Evolutionary conservation across 306 rosid species (phyloP), one percentile per base, ranked within the genome.

Genomic region (Pyrus bretschneideri): DNA sequence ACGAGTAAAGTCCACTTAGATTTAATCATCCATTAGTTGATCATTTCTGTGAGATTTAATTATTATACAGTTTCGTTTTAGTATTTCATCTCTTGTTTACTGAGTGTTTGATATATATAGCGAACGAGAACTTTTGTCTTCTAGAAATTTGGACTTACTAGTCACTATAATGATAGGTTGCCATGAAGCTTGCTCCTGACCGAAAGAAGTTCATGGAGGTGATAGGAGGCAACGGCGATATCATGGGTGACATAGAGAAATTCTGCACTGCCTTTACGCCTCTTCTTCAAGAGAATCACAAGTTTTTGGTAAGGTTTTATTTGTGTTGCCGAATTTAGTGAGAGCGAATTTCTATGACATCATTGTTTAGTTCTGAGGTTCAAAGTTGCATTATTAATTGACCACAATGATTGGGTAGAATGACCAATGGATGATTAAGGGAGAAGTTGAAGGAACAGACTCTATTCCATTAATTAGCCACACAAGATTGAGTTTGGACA

Each of bases 141-240:
- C 45, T 19, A 19, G 15, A 78, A 46, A 4, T 18, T n/a, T 45
- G 73, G 63, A 78, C 21, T 79, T 59, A 71, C 45, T 61, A 7
- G 83, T 62, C 65, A 18, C 29, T 77, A 63, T 30, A 69, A 51
- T 69, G 81, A 70, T 83, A 96, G 99, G 75, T 96, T 62, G 99
- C 99, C 25, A 89, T 96, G 99, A 96, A 92, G 89, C 93, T 96
- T 27, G 99, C 99, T 75, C 99, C 99, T 11, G 98, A 96, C 74
- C 88, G 99, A 76, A 92, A 89, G 87, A 96, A 92, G 87, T 96
- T 96, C 87, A 92, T 96, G 97, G 98, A 91, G 1, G 97, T 96
- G 74, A 69, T 96, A 67, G 89, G 87, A 33, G 92, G 99, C 72
- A 73, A 81, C 2, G 96, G 97, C 62, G 92, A 92, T 76, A 52